phyloP scores from a whole-genome alignment of 2,329 filamentous ascomycete genomes.

The Coniochaeta ligniaria region DNA sequence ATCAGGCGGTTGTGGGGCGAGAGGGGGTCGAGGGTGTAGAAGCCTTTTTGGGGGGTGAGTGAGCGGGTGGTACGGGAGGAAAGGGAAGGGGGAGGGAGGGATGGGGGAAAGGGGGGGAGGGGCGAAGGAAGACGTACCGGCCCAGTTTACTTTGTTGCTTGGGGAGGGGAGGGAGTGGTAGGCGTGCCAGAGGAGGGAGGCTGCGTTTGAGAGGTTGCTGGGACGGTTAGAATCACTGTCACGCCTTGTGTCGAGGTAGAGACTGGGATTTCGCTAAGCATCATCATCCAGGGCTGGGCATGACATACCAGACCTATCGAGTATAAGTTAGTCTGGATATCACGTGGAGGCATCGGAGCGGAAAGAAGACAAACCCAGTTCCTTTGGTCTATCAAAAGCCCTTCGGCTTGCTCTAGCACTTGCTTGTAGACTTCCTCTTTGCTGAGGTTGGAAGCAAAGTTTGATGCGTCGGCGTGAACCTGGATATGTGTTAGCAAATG shows the following conservation, averaged over 20 bases:
- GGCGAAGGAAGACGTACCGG: conserved; percentile 50
- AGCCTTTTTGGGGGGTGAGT: conserved; percentile 40
- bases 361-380: conserved; percentile 59
- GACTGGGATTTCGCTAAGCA: too few species aligned
- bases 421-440: conserved; percentile 71
- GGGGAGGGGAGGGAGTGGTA: conserved; percentile 65
- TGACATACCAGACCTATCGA: conserved; percentile 31
- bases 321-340: neutral
- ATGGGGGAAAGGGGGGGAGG: neutral
- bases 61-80: neutral
- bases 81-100: neutral
- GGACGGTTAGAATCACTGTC: neutral
- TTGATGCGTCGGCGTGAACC: conserved; percentile 76
- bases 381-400: conserved; percentile 63
- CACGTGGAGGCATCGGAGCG: neutral
- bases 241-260: too few species aligned
- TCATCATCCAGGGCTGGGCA: neutral
- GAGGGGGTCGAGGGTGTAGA: conserved; percentile 59
- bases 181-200: conserved; percentile 72
- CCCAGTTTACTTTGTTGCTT: conserved; percentile 68
- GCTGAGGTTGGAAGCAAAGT: conserved; percentile 57
- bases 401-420: conserved; percentile 62
- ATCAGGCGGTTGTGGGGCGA: conserved; percentile 43
- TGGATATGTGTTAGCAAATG: conserved; percentile 16
- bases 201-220: conserved; percentile 70